Evolutionary conservation across 345 rosid species (phyloP).

Genomic region (Syzygium aromaticum): DNA sequence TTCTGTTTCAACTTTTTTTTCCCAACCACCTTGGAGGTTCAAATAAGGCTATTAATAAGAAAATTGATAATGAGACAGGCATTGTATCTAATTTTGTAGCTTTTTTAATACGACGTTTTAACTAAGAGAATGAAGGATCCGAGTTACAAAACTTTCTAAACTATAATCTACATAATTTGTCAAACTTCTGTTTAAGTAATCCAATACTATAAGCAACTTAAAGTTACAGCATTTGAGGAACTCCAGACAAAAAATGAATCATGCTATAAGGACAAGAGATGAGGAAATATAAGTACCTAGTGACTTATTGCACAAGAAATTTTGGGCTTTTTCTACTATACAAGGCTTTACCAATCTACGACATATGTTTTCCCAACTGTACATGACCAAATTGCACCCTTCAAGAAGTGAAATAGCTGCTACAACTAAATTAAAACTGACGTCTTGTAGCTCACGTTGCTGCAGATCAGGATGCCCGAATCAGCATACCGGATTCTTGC

Average conservation of each 20-base stretch:
- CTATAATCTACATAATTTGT: background rate
- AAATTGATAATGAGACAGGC: background rate
- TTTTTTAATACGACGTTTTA: background rate
- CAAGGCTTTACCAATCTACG: background rate
- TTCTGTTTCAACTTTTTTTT: background rate
- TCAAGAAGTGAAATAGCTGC: background rate
- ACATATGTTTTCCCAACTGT: background rate
- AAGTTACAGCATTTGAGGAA: background rate
- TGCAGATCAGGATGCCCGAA: slow-evolving; percentile 33
- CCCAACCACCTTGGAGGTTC: background rate
- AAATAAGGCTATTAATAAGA: background rate
- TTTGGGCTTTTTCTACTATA: background rate
- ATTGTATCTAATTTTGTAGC: background rate
- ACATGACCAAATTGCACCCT: background rate
- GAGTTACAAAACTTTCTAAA: background rate
- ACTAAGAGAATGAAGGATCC: background rate
- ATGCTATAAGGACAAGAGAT: background rate
- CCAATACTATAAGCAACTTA: background rate
- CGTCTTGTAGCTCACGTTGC: slow-evolving; percentile 13
- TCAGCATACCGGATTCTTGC: slow-evolving; percentile 29
- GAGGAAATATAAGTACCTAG: background rate
- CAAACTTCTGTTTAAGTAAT: background rate
- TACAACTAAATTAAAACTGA: background rate
- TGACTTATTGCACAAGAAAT: background rate
- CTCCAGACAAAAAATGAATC: background rate